phyloP scores from a whole-genome alignment of 2,329 filamentous ascomycete species.

The Blastomyces gilchristii region DNA sequence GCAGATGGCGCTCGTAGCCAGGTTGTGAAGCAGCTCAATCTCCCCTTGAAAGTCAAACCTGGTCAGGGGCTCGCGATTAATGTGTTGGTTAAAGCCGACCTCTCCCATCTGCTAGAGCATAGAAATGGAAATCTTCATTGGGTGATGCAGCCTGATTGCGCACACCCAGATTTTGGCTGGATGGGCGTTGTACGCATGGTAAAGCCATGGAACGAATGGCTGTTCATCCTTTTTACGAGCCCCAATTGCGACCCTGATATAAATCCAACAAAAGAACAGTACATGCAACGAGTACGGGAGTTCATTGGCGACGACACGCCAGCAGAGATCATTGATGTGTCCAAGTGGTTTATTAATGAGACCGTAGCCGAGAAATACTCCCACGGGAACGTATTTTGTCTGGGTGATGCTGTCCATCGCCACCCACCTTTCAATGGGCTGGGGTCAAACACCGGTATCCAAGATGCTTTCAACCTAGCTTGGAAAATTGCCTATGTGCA shows the following conservation, averaged over 20 bases:
- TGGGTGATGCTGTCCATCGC: conserved; percentile 50
- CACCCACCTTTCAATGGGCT: conserved; percentile 50
- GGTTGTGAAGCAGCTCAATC: conserved; percentile 37
- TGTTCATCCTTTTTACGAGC: conserved; percentile 45
- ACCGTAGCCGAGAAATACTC: conserved; percentile 49
- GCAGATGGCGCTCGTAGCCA: conserved; percentile 45
- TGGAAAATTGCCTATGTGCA: conserved; percentile 27
- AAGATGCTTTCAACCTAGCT: conserved; percentile 28
- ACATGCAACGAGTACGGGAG: conserved; percentile 36
- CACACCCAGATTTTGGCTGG: conserved; percentile 45
- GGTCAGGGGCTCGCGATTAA: conserved; percentile 43
- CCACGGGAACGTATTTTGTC: conserved; percentile 43
- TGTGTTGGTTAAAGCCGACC: conserved; percentile 41
- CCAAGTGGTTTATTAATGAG: conserved; percentile 54
- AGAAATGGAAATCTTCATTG: conserved; percentile 52
- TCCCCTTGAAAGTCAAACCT: conserved; percentile 38
- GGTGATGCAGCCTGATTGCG: conserved; percentile 46
- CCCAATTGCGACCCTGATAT: conserved; percentile 24
- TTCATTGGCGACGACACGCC: conserved; percentile 47
- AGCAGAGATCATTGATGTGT: conserved; percentile 44
- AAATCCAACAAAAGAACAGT: conserved; percentile 40
- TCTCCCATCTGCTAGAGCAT: conserved; percentile 40
- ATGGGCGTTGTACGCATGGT: conserved; percentile 48
- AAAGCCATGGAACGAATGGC: conserved; percentile 54
- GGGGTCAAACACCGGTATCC: conserved; percentile 28